These are phyloP conservation scores for Thielaviopsis musarum DNA, from an alignment of 2,329 filamentous ascomycete genomes.

Conservation along the genomic window DNA sequence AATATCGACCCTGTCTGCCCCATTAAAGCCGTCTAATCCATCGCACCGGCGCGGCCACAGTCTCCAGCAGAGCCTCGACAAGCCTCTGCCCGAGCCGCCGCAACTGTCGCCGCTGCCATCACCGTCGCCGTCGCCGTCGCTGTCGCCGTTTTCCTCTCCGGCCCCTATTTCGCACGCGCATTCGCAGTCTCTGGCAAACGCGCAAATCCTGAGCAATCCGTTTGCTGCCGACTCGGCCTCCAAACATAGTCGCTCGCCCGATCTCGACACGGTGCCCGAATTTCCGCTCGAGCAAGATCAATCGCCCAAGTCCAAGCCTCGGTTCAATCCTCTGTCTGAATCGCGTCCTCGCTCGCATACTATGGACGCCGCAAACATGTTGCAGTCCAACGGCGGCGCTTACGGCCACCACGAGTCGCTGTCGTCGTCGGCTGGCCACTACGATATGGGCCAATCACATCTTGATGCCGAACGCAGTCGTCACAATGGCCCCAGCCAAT, in stretches of 20 bases:
- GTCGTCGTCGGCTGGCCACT: not conserved
- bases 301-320: not conserved
- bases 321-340: not conserved
- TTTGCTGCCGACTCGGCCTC: not conserved
- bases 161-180: constrained; percentile 9
- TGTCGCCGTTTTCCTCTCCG: constrained; percentile 14
- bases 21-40: not conserved
- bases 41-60: constrained; percentile 26
- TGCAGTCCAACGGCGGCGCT: constrained; percentile 7
- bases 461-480: constrained; percentile 34
- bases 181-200: not conserved
- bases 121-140: constrained; percentile 17
- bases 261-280: not conserved
- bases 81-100: constrained; percentile 38
- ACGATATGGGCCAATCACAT: constrained; percentile 24
- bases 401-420: constrained; percentile 8
- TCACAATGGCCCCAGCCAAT: constrained; percentile 38
- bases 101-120: constrained; percentile 17
- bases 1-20: not conserved
- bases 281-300: not conserved
- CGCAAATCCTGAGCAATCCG: not conserved
- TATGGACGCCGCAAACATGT: constrained; percentile 9
- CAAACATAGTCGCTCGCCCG: not conserved
- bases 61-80: constrained; percentile 37
- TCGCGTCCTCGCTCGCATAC: constrained; percentile 3